phyloP scores from a whole-genome alignment of 352 stramenopile species.

The Pythium biforme region DNA sequence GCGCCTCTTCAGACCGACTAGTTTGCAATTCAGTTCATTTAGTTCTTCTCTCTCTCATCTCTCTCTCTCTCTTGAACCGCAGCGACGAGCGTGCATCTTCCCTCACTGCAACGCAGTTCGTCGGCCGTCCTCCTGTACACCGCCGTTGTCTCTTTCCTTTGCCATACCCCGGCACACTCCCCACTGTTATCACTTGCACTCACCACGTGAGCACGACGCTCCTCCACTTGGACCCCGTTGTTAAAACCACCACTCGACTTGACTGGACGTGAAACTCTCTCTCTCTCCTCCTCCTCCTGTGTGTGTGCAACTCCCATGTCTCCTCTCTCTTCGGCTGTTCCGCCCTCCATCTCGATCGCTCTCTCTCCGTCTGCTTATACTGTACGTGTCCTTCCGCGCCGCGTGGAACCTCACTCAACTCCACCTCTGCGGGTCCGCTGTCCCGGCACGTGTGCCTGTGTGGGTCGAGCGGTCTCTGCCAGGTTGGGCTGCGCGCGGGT shows the following conservation, averaged over 20 bases:
- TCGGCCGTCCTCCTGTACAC: not conserved
- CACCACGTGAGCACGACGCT: not conserved
- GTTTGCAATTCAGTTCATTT: slow-evolving; percentile 24
- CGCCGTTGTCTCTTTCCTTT: not conserved
- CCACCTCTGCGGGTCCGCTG: too few relatives aligned
- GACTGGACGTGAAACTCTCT: not conserved
- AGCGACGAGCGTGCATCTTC: too few relatives aligned
- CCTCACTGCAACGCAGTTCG: too few relatives aligned
- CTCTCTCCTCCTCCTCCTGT: not conserved
- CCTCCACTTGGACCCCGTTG: not conserved
- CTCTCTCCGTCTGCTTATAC: too few relatives aligned
- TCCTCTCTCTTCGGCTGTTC: not conserved
- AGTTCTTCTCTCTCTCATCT: slow-evolving; percentile 10
- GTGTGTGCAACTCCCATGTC: not conserved
- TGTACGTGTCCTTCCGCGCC: not conserved
- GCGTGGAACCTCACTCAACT: too few relatives aligned
- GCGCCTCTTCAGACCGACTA: slow-evolving; percentile 11
- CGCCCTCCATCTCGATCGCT: too few relatives aligned
- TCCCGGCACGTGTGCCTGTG: too few relatives aligned
- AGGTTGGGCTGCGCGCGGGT: too few relatives aligned
- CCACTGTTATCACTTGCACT: not conserved
- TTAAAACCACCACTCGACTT: not conserved
- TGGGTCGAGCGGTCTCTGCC: too few relatives aligned
- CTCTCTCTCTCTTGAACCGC: slow-evolving; percentile 7
- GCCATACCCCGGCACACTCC: not conserved